Conservation (phyloP, 1,284 basidiomycete species). For the Ustilago sp. region DNA sequence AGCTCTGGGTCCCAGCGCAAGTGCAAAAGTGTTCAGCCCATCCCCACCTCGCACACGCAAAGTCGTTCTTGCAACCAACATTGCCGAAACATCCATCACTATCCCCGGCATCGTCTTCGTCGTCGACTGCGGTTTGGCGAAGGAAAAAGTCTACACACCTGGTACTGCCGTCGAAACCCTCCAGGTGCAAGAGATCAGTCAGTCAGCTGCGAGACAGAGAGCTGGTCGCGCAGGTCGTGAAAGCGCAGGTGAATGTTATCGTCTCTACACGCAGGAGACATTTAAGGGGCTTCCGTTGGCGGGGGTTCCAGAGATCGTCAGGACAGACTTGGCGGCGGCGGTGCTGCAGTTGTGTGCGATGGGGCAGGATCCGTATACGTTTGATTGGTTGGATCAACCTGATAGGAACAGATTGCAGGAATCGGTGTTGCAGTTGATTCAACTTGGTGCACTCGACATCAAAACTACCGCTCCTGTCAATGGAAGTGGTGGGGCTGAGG, state of each 20-base stretch:
- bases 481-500: constrained; percentile 6
- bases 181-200: constrained; percentile 58
- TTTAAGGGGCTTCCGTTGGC: constrained; percentile 45
- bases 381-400: constrained; percentile 66
- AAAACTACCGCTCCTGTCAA: constrained; percentile 8
- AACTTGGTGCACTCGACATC: constrained; percentile 62
- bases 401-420: constrained; percentile 47
- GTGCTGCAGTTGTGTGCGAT: constrained; percentile 62
- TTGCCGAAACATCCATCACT: constrained; percentile 93
- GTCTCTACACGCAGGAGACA: constrained; percentile 59
- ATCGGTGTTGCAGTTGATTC: constrained; percentile 59
- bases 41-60: constrained; percentile 82
- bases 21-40: constrained; percentile 55
- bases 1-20: constrained; percentile 61
- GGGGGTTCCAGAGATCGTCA: constrained; percentile 60
- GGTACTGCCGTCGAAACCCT: constrained; percentile 61
- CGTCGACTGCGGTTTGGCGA: constrained; percentile 84
- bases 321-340: constrained; percentile 59
- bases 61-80: constrained; percentile 79
- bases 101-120: constrained; percentile 96
- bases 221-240: constrained; percentile 66
- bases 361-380: constrained; percentile 62
- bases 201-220: constrained; percentile 62
- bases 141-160: constrained; percentile 84
- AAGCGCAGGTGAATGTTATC: constrained; percentile 61